phyloP scores from a whole-genome alignment of 2,329 filamentous ascomycete species.

The Xylaria sp. region DNA sequence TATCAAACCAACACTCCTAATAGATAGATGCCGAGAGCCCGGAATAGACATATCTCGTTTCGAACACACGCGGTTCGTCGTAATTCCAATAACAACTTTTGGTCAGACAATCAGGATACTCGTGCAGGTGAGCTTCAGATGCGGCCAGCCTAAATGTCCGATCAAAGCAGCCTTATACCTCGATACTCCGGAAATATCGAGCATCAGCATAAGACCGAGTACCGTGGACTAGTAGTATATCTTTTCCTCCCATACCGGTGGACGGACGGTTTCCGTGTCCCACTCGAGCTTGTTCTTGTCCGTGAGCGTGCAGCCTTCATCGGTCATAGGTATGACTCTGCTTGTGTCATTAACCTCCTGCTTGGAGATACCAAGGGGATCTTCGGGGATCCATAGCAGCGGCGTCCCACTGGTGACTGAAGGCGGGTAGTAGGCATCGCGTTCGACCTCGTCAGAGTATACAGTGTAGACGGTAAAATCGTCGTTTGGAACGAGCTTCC shows the following conservation, averaged over 20 bases:
- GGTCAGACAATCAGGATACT: background rate
- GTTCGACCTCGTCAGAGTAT: conserved; percentile 71
- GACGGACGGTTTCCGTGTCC: conserved; percentile 50
- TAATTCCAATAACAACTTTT: conserved; percentile 10
- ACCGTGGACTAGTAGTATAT: conserved; percentile 47
- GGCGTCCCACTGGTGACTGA: conserved; percentile 71
- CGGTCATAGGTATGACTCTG: conserved; percentile 80
- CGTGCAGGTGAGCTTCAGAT: background rate
- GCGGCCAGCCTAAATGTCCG: background rate
- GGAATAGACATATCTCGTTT: conserved; percentile 2
- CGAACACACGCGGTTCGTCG: background rate
- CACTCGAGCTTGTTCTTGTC: conserved; percentile 68
- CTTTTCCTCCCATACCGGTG: conserved; percentile 52
- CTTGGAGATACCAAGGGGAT: conserved; percentile 76
- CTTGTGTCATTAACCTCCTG: conserved; percentile 81
- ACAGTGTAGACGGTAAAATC: conserved; percentile 60
- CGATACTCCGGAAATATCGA: background rate
- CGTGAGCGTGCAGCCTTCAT: conserved; percentile 77
- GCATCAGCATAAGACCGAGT: background rate
- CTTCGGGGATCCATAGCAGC: conserved; percentile 86
- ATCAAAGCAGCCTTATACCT: background rate
- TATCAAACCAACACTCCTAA: conserved; percentile 34
- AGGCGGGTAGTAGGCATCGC: conserved; percentile 79
- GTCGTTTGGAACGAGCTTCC: conserved; percentile 73
- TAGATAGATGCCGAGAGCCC: conserved; percentile 7